Evolutionary conservation across 441 rosid species (phyloP).

Genomic region (Erysimum pusillum): DNA sequence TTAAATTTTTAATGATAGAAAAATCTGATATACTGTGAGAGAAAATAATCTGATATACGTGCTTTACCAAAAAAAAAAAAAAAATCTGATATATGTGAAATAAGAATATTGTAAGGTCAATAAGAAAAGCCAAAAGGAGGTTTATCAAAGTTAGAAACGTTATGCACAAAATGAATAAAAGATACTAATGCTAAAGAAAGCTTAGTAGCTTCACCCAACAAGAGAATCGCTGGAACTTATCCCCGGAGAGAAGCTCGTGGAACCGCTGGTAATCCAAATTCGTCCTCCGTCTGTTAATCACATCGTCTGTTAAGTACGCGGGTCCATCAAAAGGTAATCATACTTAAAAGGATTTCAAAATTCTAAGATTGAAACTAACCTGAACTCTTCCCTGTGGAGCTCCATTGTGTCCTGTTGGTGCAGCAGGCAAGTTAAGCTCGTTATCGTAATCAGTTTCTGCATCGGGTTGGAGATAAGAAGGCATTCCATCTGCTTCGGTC

Average conservation of each 20-base stretch:
- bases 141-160: constrained; percentile 1
- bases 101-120: neutral
- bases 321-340: constrained; percentile 1
- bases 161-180: constrained; percentile 35
- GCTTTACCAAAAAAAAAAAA: too few relatives aligned
- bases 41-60: neutral
- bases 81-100: neutral
- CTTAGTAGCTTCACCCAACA: constrained; percentile 28
- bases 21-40: neutral
- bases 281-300: constrained; percentile 78
- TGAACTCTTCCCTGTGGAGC: constrained; percentile 61
- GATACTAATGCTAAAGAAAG: constrained; percentile 26
- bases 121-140: neutral
- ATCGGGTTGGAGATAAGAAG: constrained; percentile 96
- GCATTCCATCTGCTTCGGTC: constrained; percentile 81
- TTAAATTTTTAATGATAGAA: neutral
- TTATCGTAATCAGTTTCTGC: constrained; percentile 65
- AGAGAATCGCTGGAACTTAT: constrained; percentile 44
- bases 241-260: constrained; percentile 87
- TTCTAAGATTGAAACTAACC: neutral
- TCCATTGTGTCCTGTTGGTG: constrained; percentile 76
- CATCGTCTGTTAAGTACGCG: constrained; percentile 30
- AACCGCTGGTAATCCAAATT: constrained; percentile 86
- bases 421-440: constrained; percentile 85
- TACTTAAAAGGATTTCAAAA: neutral